Conservation (phyloP, 495 filamentous ascomycete genomes). For the Sporormia fimetaria region DNA sequence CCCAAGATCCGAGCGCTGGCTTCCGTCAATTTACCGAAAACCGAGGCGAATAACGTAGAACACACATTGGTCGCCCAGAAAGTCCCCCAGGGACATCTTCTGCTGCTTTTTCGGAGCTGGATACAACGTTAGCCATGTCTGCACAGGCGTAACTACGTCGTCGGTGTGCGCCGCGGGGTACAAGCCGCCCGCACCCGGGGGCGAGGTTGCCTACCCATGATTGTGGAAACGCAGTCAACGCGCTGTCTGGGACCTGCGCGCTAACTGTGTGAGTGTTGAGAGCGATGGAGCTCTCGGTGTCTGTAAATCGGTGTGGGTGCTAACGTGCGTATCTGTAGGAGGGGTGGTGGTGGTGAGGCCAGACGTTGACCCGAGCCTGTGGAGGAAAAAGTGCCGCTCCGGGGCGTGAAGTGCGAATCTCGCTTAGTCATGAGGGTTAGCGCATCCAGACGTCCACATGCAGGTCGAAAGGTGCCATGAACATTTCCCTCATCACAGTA, state of each 20-base stretch:
- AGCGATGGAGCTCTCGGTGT: constrained; percentile 8
- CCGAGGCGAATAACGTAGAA: constrained; percentile 2
- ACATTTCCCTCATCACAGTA: background rate
- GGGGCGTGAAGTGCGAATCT: constrained; percentile 8
- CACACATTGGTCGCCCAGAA: constrained; percentile 79
- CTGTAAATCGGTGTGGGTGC: constrained; percentile 1
- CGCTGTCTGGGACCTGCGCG: constrained; percentile 24
- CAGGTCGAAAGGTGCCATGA: background rate
- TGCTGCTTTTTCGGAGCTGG: constrained; percentile 76
- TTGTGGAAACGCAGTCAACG: constrained; percentile 31
- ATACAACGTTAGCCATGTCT: constrained; percentile 16
- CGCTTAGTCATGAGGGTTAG: constrained; percentile 6
- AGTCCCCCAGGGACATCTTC: constrained; percentile 89
- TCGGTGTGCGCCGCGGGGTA: background rate
- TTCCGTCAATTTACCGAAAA: constrained; percentile 30
- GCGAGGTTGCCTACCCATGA: constrained; percentile 36
- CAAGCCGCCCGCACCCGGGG: background rate
- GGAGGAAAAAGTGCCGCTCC: constrained; percentile 9
- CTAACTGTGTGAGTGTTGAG: constrained; percentile 19
- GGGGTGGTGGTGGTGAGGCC: constrained; percentile 9
- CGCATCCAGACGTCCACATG: no score
- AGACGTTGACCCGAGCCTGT: constrained; percentile 16
- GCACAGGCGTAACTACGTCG: no score
- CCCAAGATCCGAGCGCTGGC: constrained; percentile 85
- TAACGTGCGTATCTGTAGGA: constrained; percentile 3